Evolutionary conservation across 495 filamentous ascomycete species (phyloP), one percentile per base, ranked within the genome.

Genomic region (Immersiella caudata): DNA sequence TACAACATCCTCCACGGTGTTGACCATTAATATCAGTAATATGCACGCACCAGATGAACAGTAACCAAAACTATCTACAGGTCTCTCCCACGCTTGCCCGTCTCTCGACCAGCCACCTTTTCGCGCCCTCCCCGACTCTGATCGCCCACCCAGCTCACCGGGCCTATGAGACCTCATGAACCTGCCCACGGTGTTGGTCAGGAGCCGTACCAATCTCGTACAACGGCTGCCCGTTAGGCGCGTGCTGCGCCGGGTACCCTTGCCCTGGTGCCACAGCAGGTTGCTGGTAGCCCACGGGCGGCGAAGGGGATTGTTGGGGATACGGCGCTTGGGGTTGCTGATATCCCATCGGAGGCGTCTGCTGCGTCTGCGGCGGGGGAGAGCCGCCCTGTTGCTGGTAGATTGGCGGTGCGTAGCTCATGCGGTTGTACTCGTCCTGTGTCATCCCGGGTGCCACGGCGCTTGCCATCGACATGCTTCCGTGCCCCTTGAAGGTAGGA

Each of bases 191-290:
- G 27, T 58, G 51, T 21, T 57, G 63, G 40, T 65, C 63, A 6
- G 20, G 51, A 12, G 29, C 54, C n/a, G 63, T 59, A 3, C 63
- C 63, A 46, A 65, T 65, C 51, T 65, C 63, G 21, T 65, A 29
- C 20, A 65, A 7, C 7, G 16, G 22, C 57, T 59, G 56, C 1
- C 18, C 24, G 18, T 33, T 14, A 7, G 25, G 57, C 16, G 18
- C 57, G 18, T 29, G 57, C 6, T 9, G 52, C 8, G n/a, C n/a
- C n/a, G 21, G 52, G 2, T 16, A 21, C 2, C 21, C 52, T 3
- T 2, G 20, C 24, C 52, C 40, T 21, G 52, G 52, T 2, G 25
- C 21, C 14, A 33, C 46, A 54, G 29, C n/a, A n/a, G 35, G 20
- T 3, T 57, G 62, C 24, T 36, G 62, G 1, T 12, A 16, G 18